A percentile compares a stretch with the other conserved stretches of the same genome.
Evolutionary conservation across 177 flowering plant species (phyloP).

Genomic region (Tripterygium wilfordii): DNA sequence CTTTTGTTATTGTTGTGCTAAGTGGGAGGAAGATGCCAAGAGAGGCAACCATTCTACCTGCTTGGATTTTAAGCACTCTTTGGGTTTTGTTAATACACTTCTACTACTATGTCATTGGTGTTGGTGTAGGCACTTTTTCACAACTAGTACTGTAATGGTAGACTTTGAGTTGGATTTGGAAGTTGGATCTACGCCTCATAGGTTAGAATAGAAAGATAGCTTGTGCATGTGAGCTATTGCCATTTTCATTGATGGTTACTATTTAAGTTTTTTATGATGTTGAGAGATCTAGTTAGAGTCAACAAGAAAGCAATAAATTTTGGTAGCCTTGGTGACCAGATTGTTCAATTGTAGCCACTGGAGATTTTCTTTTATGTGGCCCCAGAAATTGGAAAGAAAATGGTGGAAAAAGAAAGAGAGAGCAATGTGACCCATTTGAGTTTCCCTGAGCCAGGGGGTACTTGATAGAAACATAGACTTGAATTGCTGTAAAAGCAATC

Average conservation of each 20-base stretch:
- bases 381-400: slow-evolving; percentile 5
- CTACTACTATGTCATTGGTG: too few species aligned
- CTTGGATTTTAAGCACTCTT: too few species aligned
- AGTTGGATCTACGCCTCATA: too few species aligned
- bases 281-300: neutral
- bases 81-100: too few species aligned
- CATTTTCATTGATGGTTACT: too few species aligned
- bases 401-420: neutral
- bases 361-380: neutral
- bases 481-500: slow-evolving; percentile 22
- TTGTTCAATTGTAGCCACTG: neutral
- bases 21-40: slow-evolving; percentile 14
- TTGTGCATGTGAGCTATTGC: too few species aligned
- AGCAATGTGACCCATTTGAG: neutral
- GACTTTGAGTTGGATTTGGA: too few species aligned
- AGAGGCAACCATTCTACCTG: too few species aligned
- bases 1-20: slow-evolving; percentile 19
- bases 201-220: too few species aligned
- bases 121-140: too few species aligned
- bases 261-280: too few species aligned
- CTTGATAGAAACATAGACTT: neutral
- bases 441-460: neutral
- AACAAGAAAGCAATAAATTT: slow-evolving; percentile 11
- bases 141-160: too few species aligned
- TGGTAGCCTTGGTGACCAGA: slow-evolving; percentile 2